A percentile compares a stretch with the other conserved stretches of the same genome.
Evolutionary conservation across 345 rosid species (phyloP).

Genomic region (Gossypium mustelinum): DNA sequence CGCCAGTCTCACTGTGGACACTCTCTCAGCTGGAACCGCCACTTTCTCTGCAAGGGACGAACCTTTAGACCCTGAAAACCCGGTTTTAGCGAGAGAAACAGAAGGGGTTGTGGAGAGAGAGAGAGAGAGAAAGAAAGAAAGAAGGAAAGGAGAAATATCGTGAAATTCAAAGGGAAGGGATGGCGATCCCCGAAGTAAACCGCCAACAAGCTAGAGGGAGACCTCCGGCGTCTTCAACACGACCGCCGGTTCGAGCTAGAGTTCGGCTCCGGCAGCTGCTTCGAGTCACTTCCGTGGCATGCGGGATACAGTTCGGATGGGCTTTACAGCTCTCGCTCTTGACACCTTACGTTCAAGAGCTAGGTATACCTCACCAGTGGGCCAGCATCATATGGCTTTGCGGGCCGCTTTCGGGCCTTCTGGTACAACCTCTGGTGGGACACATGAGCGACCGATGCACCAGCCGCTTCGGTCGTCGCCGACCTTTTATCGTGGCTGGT

Average conservation of each 20-base stretch:
- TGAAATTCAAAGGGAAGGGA: not conserved
- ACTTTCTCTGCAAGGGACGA: not conserved
- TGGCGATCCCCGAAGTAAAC: slow-evolving; percentile 29
- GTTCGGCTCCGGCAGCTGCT: slow-evolving; percentile 62
- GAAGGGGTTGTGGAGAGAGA: not conserved
- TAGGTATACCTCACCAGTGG: slow-evolving; percentile 96
- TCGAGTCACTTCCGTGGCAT: slow-evolving; percentile 82
- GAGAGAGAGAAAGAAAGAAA: not conserved
- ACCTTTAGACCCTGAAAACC: not conserved
- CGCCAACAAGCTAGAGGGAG: slow-evolving; percentile 31
- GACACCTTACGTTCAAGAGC: slow-evolving; percentile 95
- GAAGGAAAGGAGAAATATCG: not conserved
- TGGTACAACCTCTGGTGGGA: slow-evolving; percentile 91
- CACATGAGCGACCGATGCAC: slow-evolving; percentile 84
- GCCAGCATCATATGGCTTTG: slow-evolving; percentile 96
- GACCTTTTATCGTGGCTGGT: slow-evolving; percentile 74
- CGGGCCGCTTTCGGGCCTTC: slow-evolving; percentile 87
- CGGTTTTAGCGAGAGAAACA: not conserved
- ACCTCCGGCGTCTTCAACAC: slow-evolving; percentile 20
- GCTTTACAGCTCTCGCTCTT: slow-evolving; percentile 91
- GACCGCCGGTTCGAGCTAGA: slow-evolving; percentile 30
- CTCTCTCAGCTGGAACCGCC: slow-evolving; percentile 12
- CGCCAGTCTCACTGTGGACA: not conserved
- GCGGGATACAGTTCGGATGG: slow-evolving; percentile 98
- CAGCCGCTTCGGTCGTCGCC: slow-evolving; percentile 85